A percentile compares a stretch with the other conserved stretches of the same genome.
phyloP scores from a whole-genome alignment of 129 eudicot species.

The Apium graveolens region DNA sequence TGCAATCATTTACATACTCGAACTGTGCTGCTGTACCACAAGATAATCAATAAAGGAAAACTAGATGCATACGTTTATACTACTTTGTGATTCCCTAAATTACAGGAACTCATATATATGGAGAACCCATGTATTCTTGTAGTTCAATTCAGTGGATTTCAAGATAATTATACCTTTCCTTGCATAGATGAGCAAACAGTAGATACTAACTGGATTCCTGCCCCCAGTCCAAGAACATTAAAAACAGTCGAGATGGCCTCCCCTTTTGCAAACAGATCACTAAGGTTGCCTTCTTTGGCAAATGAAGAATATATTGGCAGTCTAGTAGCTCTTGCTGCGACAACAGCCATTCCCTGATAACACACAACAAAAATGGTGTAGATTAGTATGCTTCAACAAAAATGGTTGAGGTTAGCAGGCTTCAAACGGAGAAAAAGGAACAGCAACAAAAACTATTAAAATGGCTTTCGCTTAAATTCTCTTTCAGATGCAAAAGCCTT shows the following conservation, averaged over 20 bases:
- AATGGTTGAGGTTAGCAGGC: too few relatives aligned
- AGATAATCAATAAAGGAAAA: too few relatives aligned
- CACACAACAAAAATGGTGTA: neutral
- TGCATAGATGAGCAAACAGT: constrained; percentile 92
- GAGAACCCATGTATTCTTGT: neutral
- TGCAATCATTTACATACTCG: neutral
- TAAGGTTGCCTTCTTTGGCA: constrained; percentile 98
- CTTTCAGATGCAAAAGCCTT: neutral
- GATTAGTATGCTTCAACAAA: too few relatives aligned
- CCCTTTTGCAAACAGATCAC: constrained; percentile 97
- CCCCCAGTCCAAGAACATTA: constrained; percentile 88
- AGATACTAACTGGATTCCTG: constrained; percentile 82
- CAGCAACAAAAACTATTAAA: neutral
- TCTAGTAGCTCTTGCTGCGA: constrained; percentile 98
- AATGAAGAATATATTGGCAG: constrained; percentile 94
- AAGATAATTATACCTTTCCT: constrained; percentile 57
- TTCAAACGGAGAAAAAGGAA: neutral
- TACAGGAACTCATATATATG: neutral
- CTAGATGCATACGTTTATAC: neutral
- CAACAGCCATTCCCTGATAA: constrained; percentile 96
- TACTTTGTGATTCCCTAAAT: too few relatives aligned
- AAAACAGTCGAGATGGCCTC: constrained; percentile 94
- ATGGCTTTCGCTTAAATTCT: neutral
- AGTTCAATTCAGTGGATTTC: neutral
- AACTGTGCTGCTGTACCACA: neutral